Conservation (phyloP, 2,329 filamentous ascomycete genomes). For the Cladosporium sp. region DNA sequence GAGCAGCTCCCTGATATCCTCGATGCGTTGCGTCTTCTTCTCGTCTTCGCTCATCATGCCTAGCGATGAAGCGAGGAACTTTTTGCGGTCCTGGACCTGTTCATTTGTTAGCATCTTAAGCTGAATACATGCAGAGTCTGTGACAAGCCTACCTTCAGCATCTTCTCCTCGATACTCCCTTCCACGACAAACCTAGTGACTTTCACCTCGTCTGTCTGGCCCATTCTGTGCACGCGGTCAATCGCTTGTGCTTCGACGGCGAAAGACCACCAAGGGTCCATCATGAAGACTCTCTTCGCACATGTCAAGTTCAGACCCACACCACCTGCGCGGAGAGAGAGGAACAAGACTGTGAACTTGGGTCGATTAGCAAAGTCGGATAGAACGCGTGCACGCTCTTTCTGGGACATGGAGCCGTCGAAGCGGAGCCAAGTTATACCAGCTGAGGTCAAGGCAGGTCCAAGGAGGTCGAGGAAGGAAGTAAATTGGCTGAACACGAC, state of each 20-base stretch:
- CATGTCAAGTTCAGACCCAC: conserved; percentile 89
- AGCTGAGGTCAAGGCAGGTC: conserved; percentile 65
- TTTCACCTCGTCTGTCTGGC: conserved; percentile 76
- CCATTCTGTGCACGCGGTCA: conserved; percentile 95
- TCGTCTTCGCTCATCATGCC: conserved; percentile 95
- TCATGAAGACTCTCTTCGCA: conserved; percentile 90
- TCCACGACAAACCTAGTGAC: conserved; percentile 86
- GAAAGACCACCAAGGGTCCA: conserved; percentile 99
- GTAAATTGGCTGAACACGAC: conserved; percentile 98
- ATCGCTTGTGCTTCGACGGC: conserved; percentile 96
- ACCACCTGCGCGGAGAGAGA: conserved; percentile 83
- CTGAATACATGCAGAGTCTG: not conserved
- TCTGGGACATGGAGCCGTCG: conserved; percentile 85
- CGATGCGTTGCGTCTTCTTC: conserved; percentile 80
- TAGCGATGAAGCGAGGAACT: conserved; percentile 87
- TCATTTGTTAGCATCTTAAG: not conserved
- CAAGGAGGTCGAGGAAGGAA: conserved; percentile 86
- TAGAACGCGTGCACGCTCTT: conserved; percentile 72
- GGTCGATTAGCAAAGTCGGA: conserved; percentile 55
- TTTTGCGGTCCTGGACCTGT: conserved; percentile 85
- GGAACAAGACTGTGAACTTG: conserved; percentile 67
- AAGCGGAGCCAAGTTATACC: conserved; percentile 79
- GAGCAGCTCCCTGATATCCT: conserved; percentile 88
- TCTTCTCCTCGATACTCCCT: conserved; percentile 88
- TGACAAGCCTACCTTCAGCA: conserved; percentile 49